Conservation (phyloP, 805 yeast species). For the Blastobotrys parvus region DNA sequence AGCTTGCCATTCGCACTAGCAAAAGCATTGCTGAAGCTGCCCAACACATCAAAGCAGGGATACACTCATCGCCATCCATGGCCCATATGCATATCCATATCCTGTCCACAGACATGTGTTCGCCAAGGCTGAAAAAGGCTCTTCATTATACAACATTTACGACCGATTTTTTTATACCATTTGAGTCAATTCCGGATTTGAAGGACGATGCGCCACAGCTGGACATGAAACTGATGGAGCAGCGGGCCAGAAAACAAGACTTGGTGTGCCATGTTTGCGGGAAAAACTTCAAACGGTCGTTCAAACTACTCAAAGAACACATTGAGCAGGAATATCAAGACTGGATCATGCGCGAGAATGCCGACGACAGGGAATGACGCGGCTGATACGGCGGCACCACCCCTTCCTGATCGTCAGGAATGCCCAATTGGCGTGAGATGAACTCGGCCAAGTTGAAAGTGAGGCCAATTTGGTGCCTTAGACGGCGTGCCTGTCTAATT, state of each 20-base stretch:
- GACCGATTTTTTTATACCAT: constrained; percentile 53
- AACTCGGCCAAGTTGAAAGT: background rate
- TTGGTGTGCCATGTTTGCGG: constrained; percentile 38
- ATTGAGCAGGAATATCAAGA: constrained; percentile 27
- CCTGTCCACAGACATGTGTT: constrained; percentile 53
- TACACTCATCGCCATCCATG: constrained; percentile 67
- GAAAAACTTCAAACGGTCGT: constrained; percentile 34
- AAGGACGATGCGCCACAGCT: constrained; percentile 9
- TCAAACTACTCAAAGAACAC: constrained; percentile 37
- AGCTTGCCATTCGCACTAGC: constrained; percentile 20
- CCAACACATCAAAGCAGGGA: constrained; percentile 42
- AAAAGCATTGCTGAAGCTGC: constrained; percentile 7
- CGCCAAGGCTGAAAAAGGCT: constrained; percentile 47
- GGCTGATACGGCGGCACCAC: no score
- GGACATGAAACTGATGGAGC: constrained; percentile 36
- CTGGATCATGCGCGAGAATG: background rate
- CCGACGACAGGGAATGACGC: no score
- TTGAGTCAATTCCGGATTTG: constrained; percentile 39
- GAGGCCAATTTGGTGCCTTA: background rate
- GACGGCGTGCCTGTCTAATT: no score
- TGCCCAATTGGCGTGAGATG: background rate
- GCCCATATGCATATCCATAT: constrained; percentile 66
- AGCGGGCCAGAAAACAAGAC: constrained; percentile 26
- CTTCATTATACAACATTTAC: constrained; percentile 67
- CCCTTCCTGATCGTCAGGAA: no score